Evolutionary conservation across 805 yeast genomes (phyloP).

Genomic region (Candida cerambycidarum): DNA sequence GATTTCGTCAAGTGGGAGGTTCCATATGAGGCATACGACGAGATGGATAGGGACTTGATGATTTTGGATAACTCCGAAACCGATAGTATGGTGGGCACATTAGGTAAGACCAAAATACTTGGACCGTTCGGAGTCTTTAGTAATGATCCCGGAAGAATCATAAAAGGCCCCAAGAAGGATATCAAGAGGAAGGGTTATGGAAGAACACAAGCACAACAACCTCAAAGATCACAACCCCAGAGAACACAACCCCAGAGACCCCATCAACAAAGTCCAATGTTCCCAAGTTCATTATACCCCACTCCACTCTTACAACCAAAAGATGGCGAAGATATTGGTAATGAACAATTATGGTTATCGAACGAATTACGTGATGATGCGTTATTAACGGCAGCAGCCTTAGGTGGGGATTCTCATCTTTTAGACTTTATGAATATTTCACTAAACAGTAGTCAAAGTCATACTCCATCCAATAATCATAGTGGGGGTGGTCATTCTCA

Average conservation of each 20-base stretch:
- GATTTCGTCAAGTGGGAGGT: constrained; percentile 73
- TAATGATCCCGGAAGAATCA: neutral
- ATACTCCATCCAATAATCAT: neutral
- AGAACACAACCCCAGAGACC: too few species aligned
- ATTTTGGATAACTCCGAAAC: constrained; percentile 49
- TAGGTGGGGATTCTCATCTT: constrained; percentile 56
- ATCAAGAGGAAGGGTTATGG: neutral
- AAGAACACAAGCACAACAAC: constrained; percentile 14
- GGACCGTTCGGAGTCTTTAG: constrained; percentile 87
- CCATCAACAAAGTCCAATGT: neutral
- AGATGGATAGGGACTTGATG: constrained; percentile 71
- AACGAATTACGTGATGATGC: constrained; percentile 73
- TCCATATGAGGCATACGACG: constrained; percentile 71
- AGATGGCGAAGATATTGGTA: constrained; percentile 12
- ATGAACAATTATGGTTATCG: constrained; percentile 51
- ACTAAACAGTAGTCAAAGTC: constrained; percentile 3
- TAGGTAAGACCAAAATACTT: constrained; percentile 49
- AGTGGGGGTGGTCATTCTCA: too few species aligned
- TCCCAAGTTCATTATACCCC: constrained; percentile 8
- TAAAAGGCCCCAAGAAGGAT: constrained; percentile 17
- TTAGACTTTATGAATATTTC: constrained; percentile 47
- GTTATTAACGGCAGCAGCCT: constrained; percentile 70
- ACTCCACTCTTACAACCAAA: constrained; percentile 10
- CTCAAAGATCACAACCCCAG: too few species aligned
- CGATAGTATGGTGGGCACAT: constrained; percentile 30